Evolutionary conservation across 441 rosid species (phyloP).

Genomic region (Biscutella laevigata): DNA sequence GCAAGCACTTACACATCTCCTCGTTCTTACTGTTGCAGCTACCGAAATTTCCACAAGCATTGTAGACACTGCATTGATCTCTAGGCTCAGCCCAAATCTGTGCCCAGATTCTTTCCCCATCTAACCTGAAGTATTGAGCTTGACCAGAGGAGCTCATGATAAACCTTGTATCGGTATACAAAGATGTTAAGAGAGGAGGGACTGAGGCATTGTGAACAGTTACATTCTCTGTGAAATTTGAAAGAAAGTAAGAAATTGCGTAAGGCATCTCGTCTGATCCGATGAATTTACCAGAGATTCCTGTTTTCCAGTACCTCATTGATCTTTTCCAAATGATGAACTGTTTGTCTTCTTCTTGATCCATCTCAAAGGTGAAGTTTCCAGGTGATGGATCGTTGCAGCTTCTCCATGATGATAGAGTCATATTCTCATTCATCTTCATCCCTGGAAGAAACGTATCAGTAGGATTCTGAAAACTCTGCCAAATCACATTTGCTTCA

Average conservation of each 20-base stretch:
- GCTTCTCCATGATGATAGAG: slow-evolving; percentile 42
- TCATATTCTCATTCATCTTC: slow-evolving; percentile 36
- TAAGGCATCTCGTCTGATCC: slow-evolving; percentile 37
- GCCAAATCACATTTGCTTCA: slow-evolving; percentile 33
- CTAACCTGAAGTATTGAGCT: slow-evolving; percentile 32
- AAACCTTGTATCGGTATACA: slow-evolving; percentile 32
- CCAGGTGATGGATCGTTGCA: slow-evolving; percentile 42
- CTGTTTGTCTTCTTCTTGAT: slow-evolving; percentile 32
- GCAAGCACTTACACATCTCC: slow-evolving; percentile 44
- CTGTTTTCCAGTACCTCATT: slow-evolving; percentile 39
- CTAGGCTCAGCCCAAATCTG: slow-evolving; percentile 43
- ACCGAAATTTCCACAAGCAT: slow-evolving; percentile 49
- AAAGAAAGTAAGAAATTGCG: slow-evolving; percentile 31
- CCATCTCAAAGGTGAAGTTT: slow-evolving; percentile 40
- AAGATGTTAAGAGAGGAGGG: slow-evolving; percentile 28
- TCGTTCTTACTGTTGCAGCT: slow-evolving; percentile 43
- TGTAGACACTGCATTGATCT: slow-evolving; percentile 36
- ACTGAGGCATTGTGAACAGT: slow-evolving; percentile 22
- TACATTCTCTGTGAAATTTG: slow-evolving; percentile 35
- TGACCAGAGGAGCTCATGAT: slow-evolving; percentile 39
- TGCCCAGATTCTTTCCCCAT: slow-evolving; percentile 31
- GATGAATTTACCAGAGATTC: slow-evolving; percentile 27
- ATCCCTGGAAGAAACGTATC: slow-evolving; percentile 76
- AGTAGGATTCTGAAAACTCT: slow-evolving; percentile 55
- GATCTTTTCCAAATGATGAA: slow-evolving; percentile 34